These are phyloP conservation scores for Vigna nakashimae DNA, from an alignment of 306 rosid genomes.

Conservation along the genomic window DNA sequence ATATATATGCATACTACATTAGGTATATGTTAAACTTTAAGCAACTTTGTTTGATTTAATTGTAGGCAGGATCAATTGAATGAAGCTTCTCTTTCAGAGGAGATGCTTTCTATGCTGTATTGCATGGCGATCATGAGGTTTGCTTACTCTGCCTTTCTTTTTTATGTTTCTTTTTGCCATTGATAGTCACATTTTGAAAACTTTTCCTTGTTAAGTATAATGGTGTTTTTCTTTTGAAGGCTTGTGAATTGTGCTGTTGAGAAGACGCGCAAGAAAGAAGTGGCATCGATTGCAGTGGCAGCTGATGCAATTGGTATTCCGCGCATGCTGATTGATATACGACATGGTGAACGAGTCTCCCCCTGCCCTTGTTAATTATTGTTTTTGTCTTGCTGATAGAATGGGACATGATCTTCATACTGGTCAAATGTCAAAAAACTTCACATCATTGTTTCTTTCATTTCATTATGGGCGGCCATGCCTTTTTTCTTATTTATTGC, in stretches of 20 bases:
- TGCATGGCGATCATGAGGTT: slow-evolving; percentile 86
- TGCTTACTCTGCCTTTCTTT: slow-evolving; percentile 41
- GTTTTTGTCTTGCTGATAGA: neutral
- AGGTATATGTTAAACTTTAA: too few species aligned
- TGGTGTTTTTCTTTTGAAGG: slow-evolving; percentile 49
- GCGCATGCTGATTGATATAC: slow-evolving; percentile 82
- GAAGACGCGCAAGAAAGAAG: slow-evolving; percentile 77
- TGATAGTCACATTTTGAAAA: neutral
- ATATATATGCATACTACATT: too few species aligned
- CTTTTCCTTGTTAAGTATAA: slow-evolving; percentile 1
- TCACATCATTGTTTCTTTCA: slow-evolving; percentile 2
- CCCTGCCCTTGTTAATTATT: neutral
- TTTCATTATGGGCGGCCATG: slow-evolving; percentile 13
- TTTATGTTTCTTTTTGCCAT: neutral
- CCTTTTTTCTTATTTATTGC: slow-evolving; percentile 22
- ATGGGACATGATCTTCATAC: neutral
- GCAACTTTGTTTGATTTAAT: slow-evolving; percentile 33
- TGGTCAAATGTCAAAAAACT: neutral
- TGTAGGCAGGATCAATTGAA: slow-evolving; percentile 43
- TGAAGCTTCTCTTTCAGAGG: slow-evolving; percentile 68
- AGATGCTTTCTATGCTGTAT: slow-evolving; percentile 76
- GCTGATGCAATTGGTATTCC: slow-evolving; percentile 87
- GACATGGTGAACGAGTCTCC: slow-evolving; percentile 71
- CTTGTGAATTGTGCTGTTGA: slow-evolving; percentile 89
- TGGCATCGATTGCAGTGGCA: slow-evolving; percentile 76